Evolutionary conservation across 257 asterid genomes (phyloP).

Genomic region (Catharanthus roseus): DNA sequence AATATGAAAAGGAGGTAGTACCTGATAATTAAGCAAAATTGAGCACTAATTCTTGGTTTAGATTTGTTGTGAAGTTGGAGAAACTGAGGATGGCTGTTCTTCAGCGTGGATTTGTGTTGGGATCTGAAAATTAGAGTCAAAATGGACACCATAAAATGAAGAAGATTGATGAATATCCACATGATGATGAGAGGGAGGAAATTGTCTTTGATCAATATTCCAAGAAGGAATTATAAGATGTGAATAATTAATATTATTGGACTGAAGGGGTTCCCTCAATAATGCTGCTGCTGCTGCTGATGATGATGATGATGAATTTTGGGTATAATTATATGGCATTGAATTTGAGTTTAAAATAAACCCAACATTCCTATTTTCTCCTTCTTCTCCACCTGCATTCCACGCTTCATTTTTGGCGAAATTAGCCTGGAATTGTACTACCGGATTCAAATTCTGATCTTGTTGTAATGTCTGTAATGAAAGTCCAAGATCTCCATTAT

Average conservation of each 20-base stretch:
- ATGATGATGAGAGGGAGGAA: conserved; percentile 17
- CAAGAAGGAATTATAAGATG: conserved; percentile 22
- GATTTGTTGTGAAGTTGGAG: neutral
- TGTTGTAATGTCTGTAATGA: conserved; percentile 39
- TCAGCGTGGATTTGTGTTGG: conserved; percentile 44
- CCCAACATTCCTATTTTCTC: conserved; percentile 24
- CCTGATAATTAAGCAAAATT: no score
- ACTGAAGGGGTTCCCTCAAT: conserved; percentile 48
- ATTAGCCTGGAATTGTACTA: conserved; percentile 22
- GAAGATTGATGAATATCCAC: conserved; percentile 15
- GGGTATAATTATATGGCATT: conserved; percentile 25
- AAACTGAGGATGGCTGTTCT: conserved; percentile 13
- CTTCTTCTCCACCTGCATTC: conserved; percentile 17
- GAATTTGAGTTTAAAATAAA: conserved; percentile 19
- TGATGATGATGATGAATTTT: conserved; percentile 22
- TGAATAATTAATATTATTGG: conserved; percentile 35
- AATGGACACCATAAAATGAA: conserved; percentile 26
- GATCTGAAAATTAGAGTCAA: conserved; percentile 38
- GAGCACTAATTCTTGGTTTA: neutral
- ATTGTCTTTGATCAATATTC: conserved; percentile 33
- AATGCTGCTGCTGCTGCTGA: no score
- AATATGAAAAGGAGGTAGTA: no score
- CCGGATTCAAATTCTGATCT: conserved; percentile 14
- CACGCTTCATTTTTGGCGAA: conserved; percentile 27
- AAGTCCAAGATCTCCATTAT: conserved; percentile 42